These are phyloP conservation scores for Astragalus membranaceus DNA, from an alignment of 306 rosid genomes.

Conservation along the genomic window DNA sequence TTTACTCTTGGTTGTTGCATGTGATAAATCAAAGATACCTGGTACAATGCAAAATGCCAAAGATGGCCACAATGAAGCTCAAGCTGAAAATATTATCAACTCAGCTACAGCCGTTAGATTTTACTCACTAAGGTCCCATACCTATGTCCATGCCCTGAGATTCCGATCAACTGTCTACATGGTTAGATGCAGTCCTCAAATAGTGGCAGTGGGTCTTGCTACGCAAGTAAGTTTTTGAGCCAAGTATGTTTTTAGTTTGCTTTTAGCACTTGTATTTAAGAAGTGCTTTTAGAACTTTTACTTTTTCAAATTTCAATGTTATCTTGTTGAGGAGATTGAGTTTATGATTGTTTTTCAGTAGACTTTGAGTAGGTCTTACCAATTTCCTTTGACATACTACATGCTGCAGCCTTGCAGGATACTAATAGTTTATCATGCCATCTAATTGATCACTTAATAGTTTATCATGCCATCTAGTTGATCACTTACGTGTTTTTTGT, in stretches of 20 bases:
- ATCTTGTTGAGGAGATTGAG: slow-evolving; percentile 6
- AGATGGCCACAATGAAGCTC: slow-evolving; percentile 58
- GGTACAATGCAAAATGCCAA: slow-evolving; percentile 64
- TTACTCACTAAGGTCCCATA: slow-evolving; percentile 76
- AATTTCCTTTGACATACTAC: slow-evolving; percentile 16
- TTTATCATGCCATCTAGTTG: slow-evolving; percentile 1
- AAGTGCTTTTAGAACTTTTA: not conserved
- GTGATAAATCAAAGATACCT: slow-evolving; percentile 70
- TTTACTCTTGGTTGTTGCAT: slow-evolving; percentile 85
- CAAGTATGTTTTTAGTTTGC: slow-evolving; percentile 1
- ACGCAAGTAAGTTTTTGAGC: slow-evolving; percentile 68
- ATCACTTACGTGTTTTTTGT: slow-evolving; percentile 13
- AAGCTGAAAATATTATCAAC: slow-evolving; percentile 45
- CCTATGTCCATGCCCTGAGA: slow-evolving; percentile 91
- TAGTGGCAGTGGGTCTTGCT: slow-evolving; percentile 93
- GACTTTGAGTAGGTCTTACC: slow-evolving; percentile 15
- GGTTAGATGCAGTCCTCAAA: slow-evolving; percentile 93
- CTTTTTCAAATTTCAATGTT: not conserved
- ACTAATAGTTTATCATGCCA: not conserved
- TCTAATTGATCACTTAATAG: slow-evolving; percentile 5
- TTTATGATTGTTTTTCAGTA: slow-evolving; percentile 4
- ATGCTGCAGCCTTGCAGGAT: not conserved
- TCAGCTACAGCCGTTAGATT: slow-evolving; percentile 86
- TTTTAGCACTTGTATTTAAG: slow-evolving; percentile 7
- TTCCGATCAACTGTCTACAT: slow-evolving; percentile 86